Base-by-base conservation (phyloP, 2,329 filamentous ascomycete genomes). In the Verticillium albo-atrum region DNA sequence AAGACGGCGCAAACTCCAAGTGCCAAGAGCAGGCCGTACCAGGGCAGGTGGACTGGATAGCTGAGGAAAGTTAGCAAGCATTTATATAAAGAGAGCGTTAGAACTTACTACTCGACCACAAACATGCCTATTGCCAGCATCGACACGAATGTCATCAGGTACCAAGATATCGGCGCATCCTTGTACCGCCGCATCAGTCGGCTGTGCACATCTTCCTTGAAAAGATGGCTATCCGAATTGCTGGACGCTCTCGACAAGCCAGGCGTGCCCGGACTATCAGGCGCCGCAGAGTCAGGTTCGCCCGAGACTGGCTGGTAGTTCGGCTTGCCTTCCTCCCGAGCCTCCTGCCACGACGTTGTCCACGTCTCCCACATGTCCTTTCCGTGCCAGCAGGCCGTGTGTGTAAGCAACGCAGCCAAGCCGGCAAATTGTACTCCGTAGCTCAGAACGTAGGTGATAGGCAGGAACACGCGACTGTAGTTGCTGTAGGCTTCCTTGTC, bases 361-460 rank as follows among this genome's bases (percentile, higher is more conserved):
- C 90, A 92, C 65, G 93, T 90, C 47, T 79, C 84, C 85, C 85
- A 88, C 23, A 96, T 94, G 69, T 95, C 91, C 65, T 83, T 85
- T 15, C 92, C 91, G 67, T 96, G 91, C 90, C 91, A 95, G 68
- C 91, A 90, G 25, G 84, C 78, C 0, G 91, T 96, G 70, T 96
- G 91, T 1, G 90, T 91, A 20, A 96, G 76, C 14, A 96, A 78
- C 1, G 91, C 89, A 26, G 91, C 88, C 23, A 96, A 78, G 1
- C 89, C 90, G 14, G 92, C 92, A 70, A 96, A 96, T 68, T 95
- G 91, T 26, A 96, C 83, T 3, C 89, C 91, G 66, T 96, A 96
- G 68, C 90, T 93, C 47, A 96, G 80, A 23, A 93, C 90, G 69
- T 95, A 96, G 0, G 92, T 95, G 61, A 95, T 92, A 1, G 92